Conservation (phyloP, 2,329 filamentous ascomycete species). For the Paracamarosporium sp. region DNA sequence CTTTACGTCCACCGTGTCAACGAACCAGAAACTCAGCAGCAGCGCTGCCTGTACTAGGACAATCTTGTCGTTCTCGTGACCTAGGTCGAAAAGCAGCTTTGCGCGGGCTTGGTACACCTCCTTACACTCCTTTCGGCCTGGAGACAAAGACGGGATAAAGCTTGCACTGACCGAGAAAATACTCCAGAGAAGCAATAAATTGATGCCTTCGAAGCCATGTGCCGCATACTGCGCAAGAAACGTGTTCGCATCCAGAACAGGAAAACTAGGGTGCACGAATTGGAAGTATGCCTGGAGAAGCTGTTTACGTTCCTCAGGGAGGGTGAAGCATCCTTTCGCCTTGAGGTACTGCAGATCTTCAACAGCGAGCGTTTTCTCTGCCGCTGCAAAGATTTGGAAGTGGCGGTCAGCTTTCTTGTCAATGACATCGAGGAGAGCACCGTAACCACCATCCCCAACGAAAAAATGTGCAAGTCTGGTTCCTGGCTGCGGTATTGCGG, state of each 20-base stretch:
- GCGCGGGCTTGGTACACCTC: conserved; percentile 46
- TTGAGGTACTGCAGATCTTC: conserved; percentile 36
- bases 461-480: conserved; percentile 11
- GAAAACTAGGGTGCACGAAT: conserved; percentile 48
- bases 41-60: conserved; percentile 52
- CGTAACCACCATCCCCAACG: conserved; percentile 14
- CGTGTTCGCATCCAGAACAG: conserved; percentile 41
- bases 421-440: conserved; percentile 10
- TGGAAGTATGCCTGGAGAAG: conserved; percentile 46
- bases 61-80: conserved; percentile 49
- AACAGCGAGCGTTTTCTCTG: conserved; percentile 19
- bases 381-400: conserved; percentile 15
- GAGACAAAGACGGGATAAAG: conserved; percentile 31
- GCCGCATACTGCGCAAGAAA: conserved; percentile 37
- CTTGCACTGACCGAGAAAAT: conserved; percentile 49
- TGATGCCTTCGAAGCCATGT: conserved; percentile 37
- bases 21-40: conserved; percentile 53
- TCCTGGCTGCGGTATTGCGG: conserved; percentile 8
- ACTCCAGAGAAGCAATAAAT: conserved; percentile 49
- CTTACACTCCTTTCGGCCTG: conserved; percentile 42
- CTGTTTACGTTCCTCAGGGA: conserved; percentile 37
- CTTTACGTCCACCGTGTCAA: conserved; percentile 49
- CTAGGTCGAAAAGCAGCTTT: conserved; percentile 45
- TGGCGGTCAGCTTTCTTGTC: conserved; percentile 6
- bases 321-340: conserved; percentile 43